These are phyloP conservation scores for Malus hybrid DNA, from an alignment of 331 rosid species.

Conservation along the genomic window DNA sequence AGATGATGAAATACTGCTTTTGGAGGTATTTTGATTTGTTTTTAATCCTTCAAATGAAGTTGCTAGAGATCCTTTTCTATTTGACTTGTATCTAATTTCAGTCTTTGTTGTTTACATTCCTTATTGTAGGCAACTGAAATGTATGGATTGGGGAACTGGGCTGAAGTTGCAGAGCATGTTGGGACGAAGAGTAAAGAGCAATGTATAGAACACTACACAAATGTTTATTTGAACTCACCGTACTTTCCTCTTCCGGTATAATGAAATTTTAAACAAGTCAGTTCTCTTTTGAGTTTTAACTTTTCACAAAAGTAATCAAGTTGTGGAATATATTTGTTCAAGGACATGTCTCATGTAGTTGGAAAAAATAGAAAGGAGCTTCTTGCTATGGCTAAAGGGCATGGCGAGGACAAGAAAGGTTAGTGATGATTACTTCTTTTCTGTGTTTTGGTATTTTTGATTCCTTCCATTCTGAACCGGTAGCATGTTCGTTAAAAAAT, in stretches of 20 bases:
- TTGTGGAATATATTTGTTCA: conserved; percentile 21
- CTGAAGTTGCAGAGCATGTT: conserved; percentile 99
- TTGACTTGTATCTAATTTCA: neutral
- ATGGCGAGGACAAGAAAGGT: conserved; percentile 93
- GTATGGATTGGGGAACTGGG: conserved; percentile 98
- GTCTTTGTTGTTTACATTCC: conserved; percentile 11
- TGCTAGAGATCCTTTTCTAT: neutral
- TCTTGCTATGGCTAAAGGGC: conserved; percentile 97
- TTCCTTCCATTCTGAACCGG: conserved; percentile 8
- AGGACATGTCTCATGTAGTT: conserved; percentile 97
- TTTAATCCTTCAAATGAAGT: conserved; percentile 7
- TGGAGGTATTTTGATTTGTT: conserved; percentile 55
- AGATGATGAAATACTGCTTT: conserved; percentile 91
- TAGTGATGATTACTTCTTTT: conserved; percentile 11
- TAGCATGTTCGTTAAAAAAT: neutral
- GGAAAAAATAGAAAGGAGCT: conserved; percentile 97
- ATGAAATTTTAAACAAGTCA: conserved; percentile 15
- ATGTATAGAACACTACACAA: conserved; percentile 83
- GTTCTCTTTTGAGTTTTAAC: conserved; percentile 7
- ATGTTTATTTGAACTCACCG: conserved; percentile 69
- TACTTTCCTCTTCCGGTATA: conserved; percentile 94
- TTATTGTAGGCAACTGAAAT: conserved; percentile 78
- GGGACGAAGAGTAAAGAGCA: conserved; percentile 93
- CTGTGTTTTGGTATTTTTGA: neutral
- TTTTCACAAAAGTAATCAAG: conserved; percentile 16